These are phyloP conservation scores for Lepidopterella palustris DNA, from an alignment of 495 filamentous ascomycete genomes.

Conservation along the genomic window DNA sequence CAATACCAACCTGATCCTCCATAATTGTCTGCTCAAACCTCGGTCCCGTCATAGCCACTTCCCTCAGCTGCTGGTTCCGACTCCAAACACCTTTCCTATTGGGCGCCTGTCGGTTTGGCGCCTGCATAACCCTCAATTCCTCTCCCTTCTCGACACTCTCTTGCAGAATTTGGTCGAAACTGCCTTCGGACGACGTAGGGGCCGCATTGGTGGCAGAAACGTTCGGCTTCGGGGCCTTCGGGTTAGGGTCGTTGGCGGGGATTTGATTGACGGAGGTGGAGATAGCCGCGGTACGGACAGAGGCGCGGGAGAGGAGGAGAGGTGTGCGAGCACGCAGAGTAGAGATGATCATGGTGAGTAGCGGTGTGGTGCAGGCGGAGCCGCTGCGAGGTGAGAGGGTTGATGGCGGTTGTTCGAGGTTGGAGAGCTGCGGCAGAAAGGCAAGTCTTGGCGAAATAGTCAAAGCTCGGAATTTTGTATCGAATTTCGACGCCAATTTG, in stretches of 20 bases:
- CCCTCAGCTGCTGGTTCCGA: slow-evolving; percentile 70
- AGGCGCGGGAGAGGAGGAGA: slow-evolving; percentile 12
- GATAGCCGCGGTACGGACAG: slow-evolving; percentile 18
- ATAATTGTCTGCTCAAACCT: slow-evolving; percentile 96
- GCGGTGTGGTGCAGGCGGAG: slow-evolving; percentile 2
- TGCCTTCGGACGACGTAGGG: slow-evolving; percentile 45
- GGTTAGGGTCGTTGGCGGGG: slow-evolving; percentile 50
- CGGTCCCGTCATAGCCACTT: slow-evolving; percentile 80
- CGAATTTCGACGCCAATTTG: neutral
- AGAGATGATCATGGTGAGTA: slow-evolving; percentile 16
- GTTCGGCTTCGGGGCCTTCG: slow-evolving; percentile 43
- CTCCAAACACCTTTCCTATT: slow-evolving; percentile 79
- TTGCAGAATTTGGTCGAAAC: slow-evolving; percentile 42
- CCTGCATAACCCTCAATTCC: slow-evolving; percentile 59
- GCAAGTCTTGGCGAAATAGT: neutral
- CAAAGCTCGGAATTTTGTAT: neutral
- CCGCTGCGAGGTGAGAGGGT: neutral
- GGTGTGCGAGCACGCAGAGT: slow-evolving; percentile 17
- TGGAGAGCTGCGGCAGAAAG: neutral
- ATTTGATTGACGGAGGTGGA: slow-evolving; percentile 11
- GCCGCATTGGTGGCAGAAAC: slow-evolving; percentile 57
- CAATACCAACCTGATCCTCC: slow-evolving; percentile 79
- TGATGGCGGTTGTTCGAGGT: neutral
- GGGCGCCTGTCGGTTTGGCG: slow-evolving; percentile 81
- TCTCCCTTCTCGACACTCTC: slow-evolving; percentile 58